Percentiles rank a stretch among this genome's conserved stretches.
These are phyloP conservation scores for Psilocybe subaeruginosa DNA, from an alignment of 768 basidiomycete genomes.

Conservation along the genomic window DNA sequence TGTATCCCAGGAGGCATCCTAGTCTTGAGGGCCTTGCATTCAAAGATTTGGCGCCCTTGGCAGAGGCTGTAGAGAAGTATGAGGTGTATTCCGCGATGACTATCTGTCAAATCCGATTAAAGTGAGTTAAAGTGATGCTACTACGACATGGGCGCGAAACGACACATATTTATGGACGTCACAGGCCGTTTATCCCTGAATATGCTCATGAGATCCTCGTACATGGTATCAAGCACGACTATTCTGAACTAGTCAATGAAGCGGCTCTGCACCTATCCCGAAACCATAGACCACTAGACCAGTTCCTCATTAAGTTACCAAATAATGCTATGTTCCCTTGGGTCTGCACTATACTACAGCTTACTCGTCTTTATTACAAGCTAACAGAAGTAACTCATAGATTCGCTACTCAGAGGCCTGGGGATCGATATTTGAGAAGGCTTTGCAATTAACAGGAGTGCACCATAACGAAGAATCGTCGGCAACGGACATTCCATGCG, in stretches of 20 bases:
- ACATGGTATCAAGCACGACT: slow-evolving; percentile 1
- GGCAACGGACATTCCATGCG: neutral
- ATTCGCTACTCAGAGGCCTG: neutral
- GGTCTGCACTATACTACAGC: neutral
- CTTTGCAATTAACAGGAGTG: neutral
- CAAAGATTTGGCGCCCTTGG: neutral
- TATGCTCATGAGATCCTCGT: neutral
- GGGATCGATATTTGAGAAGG: neutral
- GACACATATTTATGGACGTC: neutral
- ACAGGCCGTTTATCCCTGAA: neutral
- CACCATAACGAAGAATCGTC: neutral
- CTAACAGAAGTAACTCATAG: neutral
- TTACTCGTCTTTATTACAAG: too few relatives aligned
- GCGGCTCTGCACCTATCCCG: slow-evolving; percentile 3
- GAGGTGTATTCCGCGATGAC: neutral
- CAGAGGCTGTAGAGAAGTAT: slow-evolving; percentile 8
- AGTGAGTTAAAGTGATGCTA: neutral
- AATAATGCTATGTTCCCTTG: neutral
- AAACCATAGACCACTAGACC: neutral
- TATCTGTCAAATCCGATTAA: neutral
- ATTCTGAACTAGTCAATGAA: neutral
- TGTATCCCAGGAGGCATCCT: slow-evolving; percentile 24
- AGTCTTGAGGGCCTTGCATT: slow-evolving; percentile 3
- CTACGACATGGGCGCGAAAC: neutral
- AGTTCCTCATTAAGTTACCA: neutral